Evolutionary conservation across 176 grass and related monocot species (phyloP).

Genomic region (Triticum timopheevii): DNA sequence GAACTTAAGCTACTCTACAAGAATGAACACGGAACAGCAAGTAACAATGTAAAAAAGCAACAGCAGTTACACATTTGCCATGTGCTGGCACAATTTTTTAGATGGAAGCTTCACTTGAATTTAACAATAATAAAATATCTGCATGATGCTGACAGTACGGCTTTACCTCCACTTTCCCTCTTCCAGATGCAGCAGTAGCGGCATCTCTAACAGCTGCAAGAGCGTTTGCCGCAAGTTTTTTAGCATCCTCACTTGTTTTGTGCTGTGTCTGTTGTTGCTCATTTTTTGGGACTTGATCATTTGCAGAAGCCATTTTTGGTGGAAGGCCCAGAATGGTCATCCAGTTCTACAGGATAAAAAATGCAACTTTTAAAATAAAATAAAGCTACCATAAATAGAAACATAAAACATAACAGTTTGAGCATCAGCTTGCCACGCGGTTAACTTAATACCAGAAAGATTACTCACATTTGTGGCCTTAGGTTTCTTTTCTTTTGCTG

Average conservation of each 20-base stretch:
- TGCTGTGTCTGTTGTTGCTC: conserved; percentile 39
- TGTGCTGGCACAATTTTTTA: neutral
- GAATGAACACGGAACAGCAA: neutral
- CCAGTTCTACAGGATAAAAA: conserved; percentile 65
- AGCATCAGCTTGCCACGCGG: neutral
- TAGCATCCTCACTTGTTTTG: conserved; percentile 62
- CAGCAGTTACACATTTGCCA: neutral
- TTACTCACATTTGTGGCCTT: conserved; percentile 69
- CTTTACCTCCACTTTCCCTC: conserved; percentile 90
- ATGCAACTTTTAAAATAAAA: neutral
- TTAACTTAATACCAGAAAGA: neutral
- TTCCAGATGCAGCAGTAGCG: conserved; percentile 48
- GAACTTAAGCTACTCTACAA: neutral
- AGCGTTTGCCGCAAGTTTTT: conserved; percentile 80
- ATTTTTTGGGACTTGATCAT: conserved; percentile 34
- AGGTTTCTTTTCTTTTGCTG: conserved; percentile 53
- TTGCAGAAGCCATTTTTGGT: conserved; percentile 41
- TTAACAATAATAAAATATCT: neutral
- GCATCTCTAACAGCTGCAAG: conserved; percentile 81
- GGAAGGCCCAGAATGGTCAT: conserved; percentile 69
- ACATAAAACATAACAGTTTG: neutral
- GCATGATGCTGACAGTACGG: neutral
- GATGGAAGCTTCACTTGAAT: neutral
- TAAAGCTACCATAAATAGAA: neutral
- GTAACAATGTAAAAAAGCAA: neutral